Percentiles rank a stretch among this genome's conserved stretches.
These are phyloP conservation scores for Verticillium zaregamsianum DNA, from an alignment of 2,329 filamentous ascomycete species.

Conservation along the genomic window DNA sequence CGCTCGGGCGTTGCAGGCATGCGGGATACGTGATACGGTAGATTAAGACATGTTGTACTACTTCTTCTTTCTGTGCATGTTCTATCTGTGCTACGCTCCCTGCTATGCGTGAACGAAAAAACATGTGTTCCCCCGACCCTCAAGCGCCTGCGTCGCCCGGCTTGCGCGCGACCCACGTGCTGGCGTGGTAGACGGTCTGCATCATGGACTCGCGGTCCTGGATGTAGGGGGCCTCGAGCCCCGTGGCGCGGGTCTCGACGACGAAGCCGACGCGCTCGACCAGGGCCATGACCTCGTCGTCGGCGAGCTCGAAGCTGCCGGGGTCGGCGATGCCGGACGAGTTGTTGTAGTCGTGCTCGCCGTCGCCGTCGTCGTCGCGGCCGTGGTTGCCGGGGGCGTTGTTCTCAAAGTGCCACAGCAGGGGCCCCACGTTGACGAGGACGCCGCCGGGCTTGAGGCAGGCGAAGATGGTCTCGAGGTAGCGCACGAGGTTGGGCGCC, in stretches of 20 bases:
- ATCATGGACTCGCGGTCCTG: conserved; percentile 83
- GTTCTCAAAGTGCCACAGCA: conserved; percentile 95
- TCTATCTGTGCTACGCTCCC: too few relatives aligned
- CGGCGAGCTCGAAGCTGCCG: conserved; percentile 82
- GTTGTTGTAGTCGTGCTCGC: conserved; percentile 42
- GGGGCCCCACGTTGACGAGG: conserved; percentile 84
- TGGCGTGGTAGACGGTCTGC: conserved; percentile 74
- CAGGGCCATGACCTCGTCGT: conserved; percentile 80
- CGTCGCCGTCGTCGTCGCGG: conserved; percentile 45
- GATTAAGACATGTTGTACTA: too few relatives aligned
- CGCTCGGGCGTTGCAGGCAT: not conserved
- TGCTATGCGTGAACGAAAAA: too few relatives aligned
- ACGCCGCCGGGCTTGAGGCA: conserved; percentile 75
- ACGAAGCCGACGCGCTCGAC: conserved; percentile 73
- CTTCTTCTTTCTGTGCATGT: too few relatives aligned
- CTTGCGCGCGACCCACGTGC: conserved; percentile 84
- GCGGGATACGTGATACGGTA: too few relatives aligned
- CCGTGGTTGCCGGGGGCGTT: conserved; percentile 56
- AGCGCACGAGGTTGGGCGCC: conserved; percentile 85
- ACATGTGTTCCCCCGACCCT: too few relatives aligned
- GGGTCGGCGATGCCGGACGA: conserved; percentile 77
- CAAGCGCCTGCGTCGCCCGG: conserved; percentile 16
- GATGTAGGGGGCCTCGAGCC: conserved; percentile 76
- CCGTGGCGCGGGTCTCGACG: conserved; percentile 59
- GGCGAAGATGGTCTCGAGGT: conserved; percentile 76